Percentiles rank a stretch among this genome's conserved stretches.
These are phyloP conservation scores for Skeletonema marinoi DNA, from an alignment of 108 stramenopile species.

Conservation along the genomic window DNA sequence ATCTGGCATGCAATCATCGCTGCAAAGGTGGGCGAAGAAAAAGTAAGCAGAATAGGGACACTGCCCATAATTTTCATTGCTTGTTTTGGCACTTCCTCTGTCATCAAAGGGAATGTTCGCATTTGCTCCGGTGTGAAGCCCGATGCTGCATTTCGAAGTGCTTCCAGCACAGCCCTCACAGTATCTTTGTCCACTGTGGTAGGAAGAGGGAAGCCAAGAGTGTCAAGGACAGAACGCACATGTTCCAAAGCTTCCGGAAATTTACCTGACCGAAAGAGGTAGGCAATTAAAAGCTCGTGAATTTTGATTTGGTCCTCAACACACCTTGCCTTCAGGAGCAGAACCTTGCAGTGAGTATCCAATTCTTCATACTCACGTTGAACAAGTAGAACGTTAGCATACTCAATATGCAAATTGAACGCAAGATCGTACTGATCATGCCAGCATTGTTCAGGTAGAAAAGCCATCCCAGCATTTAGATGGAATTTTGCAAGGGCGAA, in stretches of 20 bases:
- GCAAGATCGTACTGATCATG: not conserved
- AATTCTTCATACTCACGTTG: not conserved
- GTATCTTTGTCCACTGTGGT: not conserved
- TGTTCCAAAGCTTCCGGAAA: not conserved
- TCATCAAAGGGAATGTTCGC: not conserved
- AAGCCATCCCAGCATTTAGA: not conserved
- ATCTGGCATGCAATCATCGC: conserved; percentile 16
- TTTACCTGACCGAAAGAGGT: not conserved
- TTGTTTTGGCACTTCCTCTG: not conserved
- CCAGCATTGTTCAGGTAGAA: not conserved
- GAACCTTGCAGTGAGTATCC: not conserved
- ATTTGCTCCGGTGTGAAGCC: not conserved
- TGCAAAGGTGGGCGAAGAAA: conserved; percentile 7
- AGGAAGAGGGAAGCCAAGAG: not conserved
- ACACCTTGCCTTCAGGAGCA: not conserved
- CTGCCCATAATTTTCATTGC: conserved; percentile 2
- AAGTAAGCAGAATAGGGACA: not conserved
- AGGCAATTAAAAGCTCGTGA: not conserved
- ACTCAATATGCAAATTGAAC: not conserved
- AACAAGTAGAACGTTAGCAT: not conserved
- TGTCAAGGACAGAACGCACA: not conserved
- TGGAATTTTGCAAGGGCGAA: not conserved
- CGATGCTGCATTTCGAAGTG: not conserved
- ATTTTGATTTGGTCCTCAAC: not conserved
- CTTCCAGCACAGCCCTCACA: not conserved